These are phyloP conservation scores for Takakia lepidozioides DNA, from an alignment of 225 moss, liverwort and hornwort genomes.

Conservation along the genomic window DNA sequence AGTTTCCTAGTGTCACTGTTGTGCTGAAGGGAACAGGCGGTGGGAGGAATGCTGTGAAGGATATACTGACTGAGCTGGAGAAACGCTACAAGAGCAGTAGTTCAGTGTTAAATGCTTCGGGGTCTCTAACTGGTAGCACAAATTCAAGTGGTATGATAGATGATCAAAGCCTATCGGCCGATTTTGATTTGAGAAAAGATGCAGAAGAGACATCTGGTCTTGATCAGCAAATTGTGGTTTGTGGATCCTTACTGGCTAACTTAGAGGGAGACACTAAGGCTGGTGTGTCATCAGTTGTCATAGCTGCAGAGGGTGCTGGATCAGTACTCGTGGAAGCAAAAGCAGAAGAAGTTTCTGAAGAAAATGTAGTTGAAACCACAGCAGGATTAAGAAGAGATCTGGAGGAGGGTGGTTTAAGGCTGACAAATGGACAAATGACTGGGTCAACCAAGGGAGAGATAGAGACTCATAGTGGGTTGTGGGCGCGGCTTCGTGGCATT, in stretches of 20 bases:
- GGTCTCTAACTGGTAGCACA: constrained; percentile 5
- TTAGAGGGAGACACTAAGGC: too few relatives aligned
- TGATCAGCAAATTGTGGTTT: too few relatives aligned
- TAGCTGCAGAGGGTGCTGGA: too few relatives aligned
- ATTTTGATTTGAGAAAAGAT: too few relatives aligned
- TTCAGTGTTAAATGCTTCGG: constrained; percentile 2
- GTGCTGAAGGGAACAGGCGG: constrained; percentile 56
- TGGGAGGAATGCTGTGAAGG: constrained; percentile 37
- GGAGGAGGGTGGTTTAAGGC: too few relatives aligned
- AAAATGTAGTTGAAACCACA: neutral
- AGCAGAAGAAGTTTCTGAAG: constrained; percentile 7
- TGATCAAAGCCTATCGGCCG: too few relatives aligned
- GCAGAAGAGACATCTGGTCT: too few relatives aligned
- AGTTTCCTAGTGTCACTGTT: constrained; percentile 39
- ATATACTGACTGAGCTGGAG: constrained; percentile 35
- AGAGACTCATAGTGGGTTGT: neutral
- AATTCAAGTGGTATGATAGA: neutral
- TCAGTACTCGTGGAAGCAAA: neutral
- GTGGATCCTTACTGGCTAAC: too few relatives aligned
- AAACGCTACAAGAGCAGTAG: constrained; percentile 11
- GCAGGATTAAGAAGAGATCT: too few relatives aligned
- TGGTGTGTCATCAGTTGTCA: too few relatives aligned
- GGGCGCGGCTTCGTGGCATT: neutral
- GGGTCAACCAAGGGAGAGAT: neutral
- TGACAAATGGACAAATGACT: too few relatives aligned